phyloP scores from a whole-genome alignment of 1,284 basidiomycete species.

The Mycena citricolor region DNA sequence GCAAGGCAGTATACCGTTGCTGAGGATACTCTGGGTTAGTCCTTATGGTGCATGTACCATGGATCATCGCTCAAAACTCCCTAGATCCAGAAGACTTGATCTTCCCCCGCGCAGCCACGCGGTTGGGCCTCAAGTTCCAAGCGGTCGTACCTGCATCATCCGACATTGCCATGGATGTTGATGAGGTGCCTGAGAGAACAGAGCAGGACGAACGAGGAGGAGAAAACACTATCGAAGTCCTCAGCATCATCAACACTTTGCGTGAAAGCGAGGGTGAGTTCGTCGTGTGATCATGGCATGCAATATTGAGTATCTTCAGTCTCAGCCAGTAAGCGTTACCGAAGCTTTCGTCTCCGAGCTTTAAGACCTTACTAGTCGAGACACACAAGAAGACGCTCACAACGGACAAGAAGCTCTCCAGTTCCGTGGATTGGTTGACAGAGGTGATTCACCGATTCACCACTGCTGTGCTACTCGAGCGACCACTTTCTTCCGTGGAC shows the following conservation, averaged over 20 bases:
- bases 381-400: slow-evolving; percentile 54
- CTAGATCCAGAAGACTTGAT: slow-evolving; percentile 91
- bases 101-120: slow-evolving; percentile 87
- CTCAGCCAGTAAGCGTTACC: slow-evolving; percentile 44
- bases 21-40: slow-evolving; percentile 83
- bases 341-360: slow-evolving; percentile 16
- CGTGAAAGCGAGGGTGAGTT: slow-evolving; percentile 64
- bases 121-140: slow-evolving; percentile 87
- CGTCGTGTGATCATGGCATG: too few relatives aligned
- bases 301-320: slow-evolving; percentile 45
- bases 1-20: slow-evolving; percentile 84
- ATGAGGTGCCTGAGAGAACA: slow-evolving; percentile 24
- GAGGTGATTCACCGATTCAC: slow-evolving; percentile 70
- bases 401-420: slow-evolving; percentile 46
- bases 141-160: slow-evolving; percentile 56
- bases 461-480: slow-evolving; percentile 55
- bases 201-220: slow-evolving; percentile 67
- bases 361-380: slow-evolving; percentile 52
- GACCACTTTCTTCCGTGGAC: slow-evolving; percentile 56
- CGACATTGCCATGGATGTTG: slow-evolving; percentile 30
- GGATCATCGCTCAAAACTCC: slow-evolving; percentile 9
- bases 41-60: slow-evolving; percentile 22
- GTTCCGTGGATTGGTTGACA: slow-evolving; percentile 75
- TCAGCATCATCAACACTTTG: slow-evolving; percentile 62
- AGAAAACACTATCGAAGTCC: slow-evolving; percentile 71